phyloP scores from a whole-genome alignment of 164 flowering plant genomes.

The Macadamia integrifolia region DNA sequence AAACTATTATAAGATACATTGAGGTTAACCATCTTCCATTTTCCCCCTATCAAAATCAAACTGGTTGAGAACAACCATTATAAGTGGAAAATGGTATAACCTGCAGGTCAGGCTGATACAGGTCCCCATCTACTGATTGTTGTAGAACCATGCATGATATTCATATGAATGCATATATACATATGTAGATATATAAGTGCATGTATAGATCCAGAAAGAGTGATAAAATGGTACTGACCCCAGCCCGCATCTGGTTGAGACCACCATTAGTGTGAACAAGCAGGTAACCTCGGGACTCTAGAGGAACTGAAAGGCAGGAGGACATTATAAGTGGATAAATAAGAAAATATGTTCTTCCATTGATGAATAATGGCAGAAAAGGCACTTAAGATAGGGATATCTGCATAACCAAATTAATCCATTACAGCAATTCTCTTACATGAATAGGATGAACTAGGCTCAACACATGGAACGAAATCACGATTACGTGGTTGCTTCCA shows the following conservation, averaged over 20 bases:
- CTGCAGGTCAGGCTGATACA: neutral
- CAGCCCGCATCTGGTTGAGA: conserved; percentile 99
- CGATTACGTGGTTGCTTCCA: conserved; percentile 86
- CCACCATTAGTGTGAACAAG: conserved; percentile 94
- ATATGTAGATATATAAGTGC: no score
- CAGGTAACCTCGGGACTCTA: conserved; percentile 66
- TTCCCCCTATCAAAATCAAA: neutral
- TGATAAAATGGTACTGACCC: conserved; percentile 50
- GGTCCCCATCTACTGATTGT: neutral
- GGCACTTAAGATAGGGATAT: neutral
- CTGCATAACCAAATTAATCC: neutral
- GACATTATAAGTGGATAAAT: neutral
- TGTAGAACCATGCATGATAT: neutral
- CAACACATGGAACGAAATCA: conserved; percentile 60
- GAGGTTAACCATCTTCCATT: neutral
- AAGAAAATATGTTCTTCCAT: neutral
- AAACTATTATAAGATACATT: neutral
- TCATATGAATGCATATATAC: no score
- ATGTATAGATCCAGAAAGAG: neutral
- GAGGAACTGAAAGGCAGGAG: conserved; percentile 51
- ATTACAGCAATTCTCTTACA: conserved; percentile 30
- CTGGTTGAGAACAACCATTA: neutral
- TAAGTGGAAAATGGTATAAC: neutral
- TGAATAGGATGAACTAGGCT: conserved; percentile 52
- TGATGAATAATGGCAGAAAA: neutral